These are phyloP conservation scores for Lentinula lateritia DNA, from an alignment of 768 basidiomycete species.

Conservation along the genomic window DNA sequence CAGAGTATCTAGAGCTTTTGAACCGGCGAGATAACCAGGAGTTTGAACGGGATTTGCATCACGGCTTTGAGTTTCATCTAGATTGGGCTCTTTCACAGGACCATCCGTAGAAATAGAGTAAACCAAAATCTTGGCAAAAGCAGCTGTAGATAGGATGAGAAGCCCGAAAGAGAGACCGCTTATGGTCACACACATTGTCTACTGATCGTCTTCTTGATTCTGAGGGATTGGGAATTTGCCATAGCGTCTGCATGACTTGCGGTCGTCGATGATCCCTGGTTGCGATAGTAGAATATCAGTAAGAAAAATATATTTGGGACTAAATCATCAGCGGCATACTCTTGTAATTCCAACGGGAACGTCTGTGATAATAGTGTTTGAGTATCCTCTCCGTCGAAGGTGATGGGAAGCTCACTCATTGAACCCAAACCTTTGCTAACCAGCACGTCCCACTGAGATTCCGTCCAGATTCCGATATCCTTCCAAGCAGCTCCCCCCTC, in stretches of 20 bases:
- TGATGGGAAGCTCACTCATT: slow-evolving; percentile 49
- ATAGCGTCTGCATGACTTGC: slow-evolving; percentile 64
- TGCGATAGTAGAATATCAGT: slow-evolving; percentile 3
- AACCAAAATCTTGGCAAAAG: slow-evolving; percentile 79
- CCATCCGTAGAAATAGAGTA: slow-evolving; percentile 89
- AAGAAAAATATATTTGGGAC: neutral
- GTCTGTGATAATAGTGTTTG: slow-evolving; percentile 29
- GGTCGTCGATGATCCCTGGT: slow-evolving; percentile 57
- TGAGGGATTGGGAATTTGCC: slow-evolving; percentile 48
- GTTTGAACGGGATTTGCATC: slow-evolving; percentile 18
- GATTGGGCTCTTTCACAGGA: slow-evolving; percentile 40
- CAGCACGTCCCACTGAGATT: slow-evolving; percentile 77
- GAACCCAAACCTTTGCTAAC: slow-evolving; percentile 78
- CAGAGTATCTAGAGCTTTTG: slow-evolving; percentile 81
- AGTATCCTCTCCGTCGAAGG: neutral
- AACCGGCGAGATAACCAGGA: slow-evolving; percentile 69
- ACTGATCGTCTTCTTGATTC: slow-evolving; percentile 67
- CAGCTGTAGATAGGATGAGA: slow-evolving; percentile 35
- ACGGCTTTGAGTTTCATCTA: slow-evolving; percentile 17
- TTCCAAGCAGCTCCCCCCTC: slow-evolving; percentile 62
- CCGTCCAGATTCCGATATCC: slow-evolving; percentile 86
- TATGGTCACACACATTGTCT: slow-evolving; percentile 44
- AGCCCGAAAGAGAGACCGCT: neutral
- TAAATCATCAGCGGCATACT: slow-evolving; percentile 28
- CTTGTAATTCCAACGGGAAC: slow-evolving; percentile 68